These are phyloP conservation scores for Picea abies DNA, from an alignment of 83 land plant genomes.

Conservation along the genomic window DNA sequence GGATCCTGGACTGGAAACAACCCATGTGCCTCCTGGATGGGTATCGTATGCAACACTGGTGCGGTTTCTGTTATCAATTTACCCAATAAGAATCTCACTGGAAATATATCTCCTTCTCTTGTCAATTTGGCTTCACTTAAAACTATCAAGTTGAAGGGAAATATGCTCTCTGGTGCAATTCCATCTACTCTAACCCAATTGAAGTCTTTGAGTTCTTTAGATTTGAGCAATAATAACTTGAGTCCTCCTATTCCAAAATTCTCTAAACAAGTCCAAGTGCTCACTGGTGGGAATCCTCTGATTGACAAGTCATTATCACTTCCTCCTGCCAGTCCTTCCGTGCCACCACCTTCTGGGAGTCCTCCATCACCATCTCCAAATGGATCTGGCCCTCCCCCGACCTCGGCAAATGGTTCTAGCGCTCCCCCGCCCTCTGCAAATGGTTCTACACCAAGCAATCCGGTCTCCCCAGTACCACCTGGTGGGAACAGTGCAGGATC, in stretches of 20 bases:
- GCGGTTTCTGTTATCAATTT: constrained; percentile 41
- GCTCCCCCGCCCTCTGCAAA: constrained; percentile 10
- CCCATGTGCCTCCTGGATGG: constrained; percentile 67
- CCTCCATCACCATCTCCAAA: constrained; percentile 10
- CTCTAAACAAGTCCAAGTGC: constrained; percentile 24
- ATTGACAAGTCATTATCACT: constrained; percentile 12
- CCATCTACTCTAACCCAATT: constrained; percentile 49
- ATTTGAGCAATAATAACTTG: constrained; percentile 61
- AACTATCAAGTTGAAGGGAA: constrained; percentile 33
- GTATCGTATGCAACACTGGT: constrained; percentile 40
- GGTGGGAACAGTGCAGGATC: neutral
- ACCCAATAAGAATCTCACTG: constrained; percentile 43
- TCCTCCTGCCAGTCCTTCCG: constrained; percentile 9
- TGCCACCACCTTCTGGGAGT: constrained; percentile 11
- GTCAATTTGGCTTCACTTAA: constrained; percentile 37
- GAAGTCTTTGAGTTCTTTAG: constrained; percentile 43
- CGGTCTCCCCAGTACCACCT: neutral
- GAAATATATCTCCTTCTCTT: constrained; percentile 66
- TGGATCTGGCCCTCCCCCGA: constrained; percentile 1
- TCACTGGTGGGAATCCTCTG: constrained; percentile 44
- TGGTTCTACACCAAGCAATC: constrained; percentile 4
- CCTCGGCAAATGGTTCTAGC: neutral
- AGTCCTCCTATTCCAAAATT: constrained; percentile 59
- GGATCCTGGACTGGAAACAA: constrained; percentile 71
- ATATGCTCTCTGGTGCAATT: constrained; percentile 52